Evolutionary conservation across 2,329 filamentous ascomycete species (phyloP), one percentile per base, ranked within the genome.

Genomic region (Huntiella decipiens): DNA sequence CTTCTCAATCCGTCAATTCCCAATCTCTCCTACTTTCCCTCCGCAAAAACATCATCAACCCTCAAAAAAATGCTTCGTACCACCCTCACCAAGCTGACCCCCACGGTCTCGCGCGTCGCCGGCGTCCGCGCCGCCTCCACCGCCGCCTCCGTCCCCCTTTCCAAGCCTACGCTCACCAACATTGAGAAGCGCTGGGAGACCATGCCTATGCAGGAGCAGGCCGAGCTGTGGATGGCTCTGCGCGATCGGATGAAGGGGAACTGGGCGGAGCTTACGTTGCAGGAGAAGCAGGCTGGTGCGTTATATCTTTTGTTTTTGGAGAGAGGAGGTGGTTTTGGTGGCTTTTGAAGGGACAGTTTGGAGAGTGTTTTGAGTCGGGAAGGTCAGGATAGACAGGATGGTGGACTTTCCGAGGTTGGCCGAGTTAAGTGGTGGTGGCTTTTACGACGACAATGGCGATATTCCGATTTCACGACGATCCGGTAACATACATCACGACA

Each of bases 181-280:
- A 96, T 98, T 61, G 91, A 98, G 79, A 95, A 94, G 80, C 76
- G 91, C 71, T 98, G 91, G 91, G 91, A 98, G 72, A 76, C 71
- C 53, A 87, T 96, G 83, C 87, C 88, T 50, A 85, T 91, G 53
- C 86, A 94, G 73, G 91, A 98, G 76, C 91, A 98, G 77, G 91
- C 91, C 55, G 91, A 98, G 62, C 72, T 98, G 58, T 98, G 91
- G 91, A 98, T 98, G 91, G 73, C 82, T 56, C 73, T 98, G 65
- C 78, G 91, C 66, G 91, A 98, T 70, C 82, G 91, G 61, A 98
- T 98, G 91, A 95, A 94, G 82, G 78, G 75, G 58, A 86, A 85
- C 71, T 98, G 91, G 91, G 76, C 80, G 61, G 85, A 96, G 61
- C 71, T 98, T 70, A 95, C 91, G 44, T 56, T 92, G 59, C 82